Percentiles rank a stretch among this genome's conserved stretches.
These are phyloP conservation scores for Phytophthora sp. DNA, from an alignment of 352 stramenopile species.

Conservation along the genomic window DNA sequence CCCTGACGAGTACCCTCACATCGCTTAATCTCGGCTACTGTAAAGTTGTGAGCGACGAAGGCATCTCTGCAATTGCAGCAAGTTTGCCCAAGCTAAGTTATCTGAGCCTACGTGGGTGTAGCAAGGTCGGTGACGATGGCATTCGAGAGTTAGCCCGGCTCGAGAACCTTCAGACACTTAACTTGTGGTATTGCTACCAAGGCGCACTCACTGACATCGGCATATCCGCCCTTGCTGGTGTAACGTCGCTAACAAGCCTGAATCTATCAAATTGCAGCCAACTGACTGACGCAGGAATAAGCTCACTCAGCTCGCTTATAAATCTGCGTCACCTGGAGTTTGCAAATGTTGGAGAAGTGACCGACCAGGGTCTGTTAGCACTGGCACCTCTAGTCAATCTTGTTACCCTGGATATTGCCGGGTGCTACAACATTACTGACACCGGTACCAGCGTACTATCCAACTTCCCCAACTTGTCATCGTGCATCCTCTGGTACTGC, in stretches of 20 bases:
- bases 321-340: slow-evolving; percentile 76
- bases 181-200: slow-evolving; percentile 87
- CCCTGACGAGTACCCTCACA: slow-evolving; percentile 36
- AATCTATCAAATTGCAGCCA: slow-evolving; percentile 86
- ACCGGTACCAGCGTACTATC: slow-evolving; percentile 58
- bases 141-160: slow-evolving; percentile 53
- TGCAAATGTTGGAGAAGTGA: slow-evolving; percentile 79
- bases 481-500: slow-evolving; percentile 85
- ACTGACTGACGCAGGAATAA: slow-evolving; percentile 68
- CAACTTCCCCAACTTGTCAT: slow-evolving; percentile 62
- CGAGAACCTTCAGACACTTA: slow-evolving; percentile 54
- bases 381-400: slow-evolving; percentile 63
- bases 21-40: slow-evolving; percentile 82
- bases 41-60: slow-evolving; percentile 71
- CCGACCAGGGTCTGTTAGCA: slow-evolving; percentile 55
- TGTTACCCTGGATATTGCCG: slow-evolving; percentile 69
- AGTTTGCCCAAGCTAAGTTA: slow-evolving; percentile 47
- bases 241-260: slow-evolving; percentile 68
- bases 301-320: slow-evolving; percentile 49
- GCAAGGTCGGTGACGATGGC: slow-evolving; percentile 57
- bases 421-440: slow-evolving; percentile 86
- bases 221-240: slow-evolving; percentile 48
- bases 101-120: slow-evolving; percentile 69
- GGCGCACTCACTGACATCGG: slow-evolving; percentile 70
- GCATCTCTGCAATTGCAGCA: slow-evolving; percentile 50